Conservation (phyloP, 495 filamentous ascomycete species). For the Daldinia loculata region DNA sequence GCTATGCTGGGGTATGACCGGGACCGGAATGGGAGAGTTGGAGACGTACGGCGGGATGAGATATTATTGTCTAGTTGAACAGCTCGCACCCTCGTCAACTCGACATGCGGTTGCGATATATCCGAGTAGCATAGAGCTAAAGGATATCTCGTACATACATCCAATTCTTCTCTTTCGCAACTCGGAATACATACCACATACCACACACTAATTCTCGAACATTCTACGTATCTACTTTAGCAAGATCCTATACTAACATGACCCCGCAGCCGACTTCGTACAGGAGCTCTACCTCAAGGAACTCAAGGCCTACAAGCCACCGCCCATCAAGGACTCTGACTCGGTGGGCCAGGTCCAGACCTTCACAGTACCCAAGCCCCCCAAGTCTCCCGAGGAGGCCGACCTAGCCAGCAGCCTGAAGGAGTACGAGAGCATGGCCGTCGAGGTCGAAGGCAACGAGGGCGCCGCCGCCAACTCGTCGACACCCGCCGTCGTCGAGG, state of each 20-base stretch:
- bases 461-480: slow-evolving; percentile 41
- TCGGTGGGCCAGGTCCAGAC: slow-evolving; percentile 90
- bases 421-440: slow-evolving; percentile 88
- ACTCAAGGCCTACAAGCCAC: slow-evolving; percentile 90
- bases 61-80: neutral
- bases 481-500: slow-evolving; percentile 53
- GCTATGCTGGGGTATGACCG: slow-evolving; percentile 2
- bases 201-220: neutral
- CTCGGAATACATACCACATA: neutral
- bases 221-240: neutral
- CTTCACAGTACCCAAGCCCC: slow-evolving; percentile 80
- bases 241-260: slow-evolving; percentile 30
- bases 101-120: neutral
- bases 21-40: neutral
- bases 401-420: slow-evolving; percentile 89
- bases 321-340: slow-evolving; percentile 82
- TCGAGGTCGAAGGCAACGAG: slow-evolving; percentile 93
- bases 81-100: neutral
- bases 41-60: neutral
- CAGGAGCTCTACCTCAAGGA: slow-evolving; percentile 97
- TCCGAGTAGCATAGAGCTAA: neutral
- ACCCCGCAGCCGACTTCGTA: slow-evolving; percentile 80
- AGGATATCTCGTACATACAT: slow-evolving; percentile 3
- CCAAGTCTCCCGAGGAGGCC: slow-evolving; percentile 87
- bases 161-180: neutral